Percentiles rank a stretch among this genome's conserved stretches.
Evolutionary conservation across 208 protist genomes (phyloP).

Genomic region (Trypanosoma boissoni): DNA sequence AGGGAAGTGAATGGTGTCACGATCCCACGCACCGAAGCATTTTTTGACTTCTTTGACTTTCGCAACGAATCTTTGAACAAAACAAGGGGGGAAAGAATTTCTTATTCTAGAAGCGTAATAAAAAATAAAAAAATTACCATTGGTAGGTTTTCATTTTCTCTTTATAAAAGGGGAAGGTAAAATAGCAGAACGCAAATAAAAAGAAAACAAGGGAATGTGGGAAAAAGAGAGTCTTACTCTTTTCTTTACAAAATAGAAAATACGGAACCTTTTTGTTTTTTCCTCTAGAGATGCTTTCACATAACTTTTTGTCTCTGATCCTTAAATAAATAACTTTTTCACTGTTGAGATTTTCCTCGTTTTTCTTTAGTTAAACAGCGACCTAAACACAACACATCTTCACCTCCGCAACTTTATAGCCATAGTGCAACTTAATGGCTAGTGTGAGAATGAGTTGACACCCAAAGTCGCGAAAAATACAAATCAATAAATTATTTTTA

Average conservation of each 20-base stretch:
- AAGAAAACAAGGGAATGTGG: conserved; percentile 10
- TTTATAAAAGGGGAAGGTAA: too few relatives aligned
- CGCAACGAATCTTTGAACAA: too few relatives aligned
- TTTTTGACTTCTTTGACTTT: too few relatives aligned
- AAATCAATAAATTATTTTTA: not conserved
- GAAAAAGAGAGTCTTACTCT: not conserved
- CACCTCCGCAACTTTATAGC: not conserved
- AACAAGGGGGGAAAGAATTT: too few relatives aligned
- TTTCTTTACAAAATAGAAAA: conserved; percentile 5
- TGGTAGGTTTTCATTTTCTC: too few relatives aligned
- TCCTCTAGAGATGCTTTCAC: not conserved
- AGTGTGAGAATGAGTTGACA: not conserved
- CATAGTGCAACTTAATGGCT: not conserved
- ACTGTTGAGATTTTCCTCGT: not conserved
- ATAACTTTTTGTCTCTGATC: not conserved
- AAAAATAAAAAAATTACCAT: too few relatives aligned
- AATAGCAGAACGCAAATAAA: conserved; percentile 9
- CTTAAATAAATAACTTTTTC: not conserved
- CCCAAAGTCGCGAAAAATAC: not conserved
- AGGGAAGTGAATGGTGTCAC: too few relatives aligned
- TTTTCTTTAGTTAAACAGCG: not conserved
- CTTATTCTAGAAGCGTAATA: too few relatives aligned
- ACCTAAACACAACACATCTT: not conserved
- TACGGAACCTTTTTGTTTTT: not conserved
- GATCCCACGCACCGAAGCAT: too few relatives aligned